Conservation (phyloP, 441 rosid genomes). For the Brassica balearica region DNA sequence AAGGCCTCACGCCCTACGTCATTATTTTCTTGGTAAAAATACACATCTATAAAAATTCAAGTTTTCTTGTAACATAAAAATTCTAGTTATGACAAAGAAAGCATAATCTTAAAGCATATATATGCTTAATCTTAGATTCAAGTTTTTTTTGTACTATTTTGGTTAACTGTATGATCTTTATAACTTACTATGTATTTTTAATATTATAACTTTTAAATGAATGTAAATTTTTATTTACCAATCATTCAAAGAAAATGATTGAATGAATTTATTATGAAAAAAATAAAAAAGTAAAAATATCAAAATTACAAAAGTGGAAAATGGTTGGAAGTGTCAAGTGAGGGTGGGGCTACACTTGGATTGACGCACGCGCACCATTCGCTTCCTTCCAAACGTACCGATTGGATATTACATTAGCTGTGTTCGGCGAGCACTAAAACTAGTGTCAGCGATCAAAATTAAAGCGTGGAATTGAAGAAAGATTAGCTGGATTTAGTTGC, state of each 20-base stretch:
- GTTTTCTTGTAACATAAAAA: too few species aligned
- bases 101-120: too few species aligned
- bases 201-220: neutral
- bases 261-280: neutral
- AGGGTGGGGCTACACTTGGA: slow-evolving; percentile 32
- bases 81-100: too few species aligned
- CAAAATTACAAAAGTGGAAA: neutral
- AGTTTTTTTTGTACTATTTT: neutral
- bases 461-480: too few species aligned
- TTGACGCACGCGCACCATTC: slow-evolving; percentile 48
- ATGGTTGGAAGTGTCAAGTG: slow-evolving; percentile 27
- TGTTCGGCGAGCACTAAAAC: too few species aligned
- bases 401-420: slow-evolving; percentile 43
- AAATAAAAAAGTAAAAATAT: neutral
- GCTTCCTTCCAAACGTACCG: slow-evolving; percentile 38
- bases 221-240: neutral
- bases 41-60: too few species aligned
- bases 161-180: neutral
- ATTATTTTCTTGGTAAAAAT: slow-evolving; percentile 25
- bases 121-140: neutral
- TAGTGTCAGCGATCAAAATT: too few species aligned
- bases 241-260: neutral
- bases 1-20: slow-evolving; percentile 42
- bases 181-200: neutral
- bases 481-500: too few species aligned